Evolutionary conservation across 2,329 filamentous ascomycete species (phyloP).

Genomic region (Sarocladiaceae sp.): DNA sequence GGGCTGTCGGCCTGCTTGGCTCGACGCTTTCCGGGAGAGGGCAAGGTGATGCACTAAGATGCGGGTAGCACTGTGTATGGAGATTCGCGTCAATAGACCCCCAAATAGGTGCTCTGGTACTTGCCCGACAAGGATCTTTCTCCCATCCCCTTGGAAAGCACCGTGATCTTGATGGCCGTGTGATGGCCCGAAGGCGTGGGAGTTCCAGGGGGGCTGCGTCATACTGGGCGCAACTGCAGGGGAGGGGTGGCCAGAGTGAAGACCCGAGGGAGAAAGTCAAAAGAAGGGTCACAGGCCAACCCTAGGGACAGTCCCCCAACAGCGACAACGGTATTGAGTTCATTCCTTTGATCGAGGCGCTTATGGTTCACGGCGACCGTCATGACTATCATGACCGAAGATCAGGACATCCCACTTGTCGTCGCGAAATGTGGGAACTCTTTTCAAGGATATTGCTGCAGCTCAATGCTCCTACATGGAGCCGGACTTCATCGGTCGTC

Average conservation of each 20-base stretch:
- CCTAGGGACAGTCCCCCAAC: slow-evolving; percentile 4
- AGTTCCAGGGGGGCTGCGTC: slow-evolving; percentile 1
- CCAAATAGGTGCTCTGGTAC: slow-evolving; percentile 5
- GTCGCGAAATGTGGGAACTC: too few relatives aligned
- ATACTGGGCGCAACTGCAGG: background rate
- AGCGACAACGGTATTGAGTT: slow-evolving; percentile 6
- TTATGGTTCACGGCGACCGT: too few relatives aligned
- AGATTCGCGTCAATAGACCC: slow-evolving; percentile 9
- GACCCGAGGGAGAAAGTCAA: slow-evolving; percentile 3
- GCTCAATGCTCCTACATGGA: too few relatives aligned
- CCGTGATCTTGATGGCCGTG: slow-evolving; percentile 1
- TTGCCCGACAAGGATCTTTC: slow-evolving; percentile 4
- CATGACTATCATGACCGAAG: too few relatives aligned
- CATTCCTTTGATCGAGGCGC: slow-evolving; percentile 5
- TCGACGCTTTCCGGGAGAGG: slow-evolving; percentile 1
- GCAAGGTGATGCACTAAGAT: slow-evolving; percentile 7
- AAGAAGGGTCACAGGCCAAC: slow-evolving; percentile 5
- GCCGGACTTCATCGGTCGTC: too few relatives aligned
- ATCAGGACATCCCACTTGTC: too few relatives aligned
- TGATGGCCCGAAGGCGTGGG: slow-evolving; percentile 5
- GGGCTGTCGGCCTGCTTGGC: slow-evolving; percentile 8
- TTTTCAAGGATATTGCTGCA: too few relatives aligned
- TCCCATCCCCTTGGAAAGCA: background rate
- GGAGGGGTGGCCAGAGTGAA: slow-evolving; percentile 1
- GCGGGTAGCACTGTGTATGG: slow-evolving; percentile 7